Evolutionary conservation across 805 yeast genomes (phyloP), one percentile per base, ranked within the genome.

Genomic region (Huiozyma sinensis): DNA sequence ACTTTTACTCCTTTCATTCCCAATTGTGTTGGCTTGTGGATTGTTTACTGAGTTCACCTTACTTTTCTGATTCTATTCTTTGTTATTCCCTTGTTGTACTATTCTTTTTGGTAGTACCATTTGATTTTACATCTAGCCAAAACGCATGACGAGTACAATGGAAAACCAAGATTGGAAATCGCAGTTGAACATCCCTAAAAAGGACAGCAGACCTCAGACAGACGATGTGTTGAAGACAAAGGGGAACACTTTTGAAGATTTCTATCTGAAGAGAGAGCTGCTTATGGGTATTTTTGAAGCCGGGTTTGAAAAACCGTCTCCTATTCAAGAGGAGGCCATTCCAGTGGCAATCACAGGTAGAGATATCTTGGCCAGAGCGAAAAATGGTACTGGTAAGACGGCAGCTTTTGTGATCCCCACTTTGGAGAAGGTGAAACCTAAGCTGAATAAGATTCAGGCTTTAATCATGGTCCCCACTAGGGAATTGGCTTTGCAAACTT

Each of bases 251-350:
- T 92, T 92, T 60, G 98, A 92, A 66, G 95, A 88, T 60, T 87
- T 89, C 67, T 81, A 79, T 58, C 76, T 92, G 55, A 88, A 87
- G 64, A 79, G 98, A 66, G 95, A 92, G 61, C 73, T 92, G 47
- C 70, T 92, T 61, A 92, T 92, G 98, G 98, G 98, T 33, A 90
- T 92, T 52, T 92, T 89, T 64, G 98, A 92, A 66, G 97, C 97
- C 1, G 98, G 98, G 41, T 92, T 92, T 60, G 98, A 92, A 64
- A 87, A 84, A 60, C 98, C 98, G 6, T 85, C 95, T 30, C 98
- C 98, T 13, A 88, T 92, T 61, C 98, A 92, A 67, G 97, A 90
- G 67, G 97, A 89, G 64, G 78, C 95, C 6, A 92, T 92, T 46
- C 98, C 98, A 2, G 86, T 87, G 58, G 96, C 97, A 0, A 73